A percentile compares a stretch with the other conserved stretches of the same genome.
These are phyloP conservation scores for Eimeria mitis DNA, from an alignment of 169 alveolate genomes.

Conservation along the genomic window DNA sequence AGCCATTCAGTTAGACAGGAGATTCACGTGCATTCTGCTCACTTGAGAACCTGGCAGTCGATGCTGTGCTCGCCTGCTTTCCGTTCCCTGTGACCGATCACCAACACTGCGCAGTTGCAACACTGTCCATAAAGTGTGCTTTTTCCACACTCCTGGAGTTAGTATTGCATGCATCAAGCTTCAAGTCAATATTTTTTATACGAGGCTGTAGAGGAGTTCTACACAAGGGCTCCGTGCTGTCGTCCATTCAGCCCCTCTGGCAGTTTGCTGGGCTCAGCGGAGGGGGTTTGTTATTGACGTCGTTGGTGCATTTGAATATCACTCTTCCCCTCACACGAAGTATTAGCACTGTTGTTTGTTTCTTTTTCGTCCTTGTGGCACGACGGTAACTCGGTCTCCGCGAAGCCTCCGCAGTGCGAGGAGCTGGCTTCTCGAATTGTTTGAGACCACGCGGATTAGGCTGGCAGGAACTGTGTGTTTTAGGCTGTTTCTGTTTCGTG, in stretches of 20 bases:
- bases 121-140: neutral
- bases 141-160: neutral
- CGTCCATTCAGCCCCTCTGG: neutral
- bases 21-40: neutral
- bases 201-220: neutral
- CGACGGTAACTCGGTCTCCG: neutral
- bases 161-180: neutral
- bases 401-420: neutral
- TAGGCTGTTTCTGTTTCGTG: neutral
- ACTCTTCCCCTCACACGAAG: neutral
- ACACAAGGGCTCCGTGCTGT: neutral
- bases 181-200: neutral
- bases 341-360: neutral
- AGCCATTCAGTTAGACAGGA: neutral
- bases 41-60: neutral
- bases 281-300: neutral
- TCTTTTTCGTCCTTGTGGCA: neutral
- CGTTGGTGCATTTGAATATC: neutral
- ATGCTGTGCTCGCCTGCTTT: slow-evolving; percentile 9
- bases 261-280: neutral
- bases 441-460: neutral
- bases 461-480: neutral
- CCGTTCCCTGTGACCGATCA: neutral
- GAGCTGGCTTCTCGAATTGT: neutral
- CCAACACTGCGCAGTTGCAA: neutral